These are phyloP conservation scores for Apiospora hydei DNA, from an alignment of 2,329 filamentous ascomycete species.

Conservation along the genomic window DNA sequence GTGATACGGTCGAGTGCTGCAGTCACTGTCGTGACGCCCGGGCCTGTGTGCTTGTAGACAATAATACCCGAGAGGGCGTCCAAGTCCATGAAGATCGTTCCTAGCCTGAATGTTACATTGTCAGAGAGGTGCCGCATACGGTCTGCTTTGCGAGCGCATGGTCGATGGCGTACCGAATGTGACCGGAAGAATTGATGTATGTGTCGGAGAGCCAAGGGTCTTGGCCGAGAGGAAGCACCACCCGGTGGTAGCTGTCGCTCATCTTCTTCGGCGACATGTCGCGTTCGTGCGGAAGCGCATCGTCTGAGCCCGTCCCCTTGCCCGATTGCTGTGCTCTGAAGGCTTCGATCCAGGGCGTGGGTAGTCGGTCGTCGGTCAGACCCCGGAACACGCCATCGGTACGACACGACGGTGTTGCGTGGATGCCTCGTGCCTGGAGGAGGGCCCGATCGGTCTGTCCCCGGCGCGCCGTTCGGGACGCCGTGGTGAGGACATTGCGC, in stretches of 20 bases:
- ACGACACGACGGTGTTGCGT: conserved; percentile 33
- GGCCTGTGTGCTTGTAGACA: conserved; percentile 72
- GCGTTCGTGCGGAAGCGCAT: conserved; percentile 48
- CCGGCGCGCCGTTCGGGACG: conserved; percentile 5
- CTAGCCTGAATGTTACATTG: conserved; percentile 56
- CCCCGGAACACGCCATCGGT: conserved; percentile 49
- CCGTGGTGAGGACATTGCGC: not conserved
- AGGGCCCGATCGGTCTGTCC: not conserved
- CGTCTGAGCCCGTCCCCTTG: conserved; percentile 36
- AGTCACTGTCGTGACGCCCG: conserved; percentile 60
- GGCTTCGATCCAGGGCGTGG: conserved; percentile 74
- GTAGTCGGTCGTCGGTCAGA: conserved; percentile 43
- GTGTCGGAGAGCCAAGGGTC: conserved; percentile 81
- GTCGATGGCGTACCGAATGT: conserved; percentile 64
- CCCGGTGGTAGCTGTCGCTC: conserved; percentile 73
- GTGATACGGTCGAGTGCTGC: conserved; percentile 58
- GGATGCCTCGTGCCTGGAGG: conserved; percentile 33
- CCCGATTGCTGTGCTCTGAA: conserved; percentile 61
- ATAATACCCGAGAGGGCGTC: conserved; percentile 80
- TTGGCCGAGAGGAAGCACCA: conserved; percentile 73
- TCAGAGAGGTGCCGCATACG: not conserved
- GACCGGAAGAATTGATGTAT: conserved; percentile 78
- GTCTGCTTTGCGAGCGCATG: conserved; percentile 45
- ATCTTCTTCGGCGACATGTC: conserved; percentile 72
- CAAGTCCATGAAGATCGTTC: conserved; percentile 80